phyloP scores from a whole-genome alignment of 495 filamentous ascomycete species.

The Lophiotrema nucula region DNA sequence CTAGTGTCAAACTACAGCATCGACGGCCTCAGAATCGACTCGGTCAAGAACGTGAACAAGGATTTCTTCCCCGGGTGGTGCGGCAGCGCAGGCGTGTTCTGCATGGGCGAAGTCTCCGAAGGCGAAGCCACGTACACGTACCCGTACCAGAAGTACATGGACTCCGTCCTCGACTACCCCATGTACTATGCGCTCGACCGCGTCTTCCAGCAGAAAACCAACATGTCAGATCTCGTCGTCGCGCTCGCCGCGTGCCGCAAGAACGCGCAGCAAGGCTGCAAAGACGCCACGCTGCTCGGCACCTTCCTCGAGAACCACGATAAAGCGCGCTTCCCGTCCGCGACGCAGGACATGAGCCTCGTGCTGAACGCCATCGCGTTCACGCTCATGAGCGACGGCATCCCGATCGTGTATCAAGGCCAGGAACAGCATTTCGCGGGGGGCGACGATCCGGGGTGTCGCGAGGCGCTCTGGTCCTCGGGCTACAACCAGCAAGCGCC shows the following conservation, averaged over 20 bases:
- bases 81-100: conserved; percentile 65
- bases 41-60: conserved; percentile 65
- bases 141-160: conserved; percentile 59
- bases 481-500: conserved; percentile 1
- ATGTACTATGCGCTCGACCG: conserved; percentile 64
- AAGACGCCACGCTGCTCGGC: conserved; percentile 61
- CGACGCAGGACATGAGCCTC: conserved; percentile 54
- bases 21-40: conserved; percentile 71
- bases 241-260: conserved; percentile 2
- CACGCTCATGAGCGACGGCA: conserved; percentile 64
- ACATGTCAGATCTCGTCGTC: conserved; percentile 12
- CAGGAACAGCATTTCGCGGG: conserved; percentile 68
- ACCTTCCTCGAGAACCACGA: conserved; percentile 80
- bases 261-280: neutral
- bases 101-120: conserved; percentile 66
- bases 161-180: conserved; percentile 68
- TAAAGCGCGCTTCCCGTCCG: conserved; percentile 61
- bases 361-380: conserved; percentile 69
- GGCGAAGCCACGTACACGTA: conserved; percentile 60
- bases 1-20: conserved; percentile 65
- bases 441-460: conserved; percentile 55
- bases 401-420: conserved; percentile 63
- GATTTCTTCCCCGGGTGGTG: conserved; percentile 64
- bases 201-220: conserved; percentile 55
- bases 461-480: conserved; percentile 65